A percentile compares a stretch with the other conserved stretches of the same genome.
These are phyloP conservation scores for Suillus weaverae DNA, from an alignment of 768 basidiomycete species.

Conservation along the genomic window DNA sequence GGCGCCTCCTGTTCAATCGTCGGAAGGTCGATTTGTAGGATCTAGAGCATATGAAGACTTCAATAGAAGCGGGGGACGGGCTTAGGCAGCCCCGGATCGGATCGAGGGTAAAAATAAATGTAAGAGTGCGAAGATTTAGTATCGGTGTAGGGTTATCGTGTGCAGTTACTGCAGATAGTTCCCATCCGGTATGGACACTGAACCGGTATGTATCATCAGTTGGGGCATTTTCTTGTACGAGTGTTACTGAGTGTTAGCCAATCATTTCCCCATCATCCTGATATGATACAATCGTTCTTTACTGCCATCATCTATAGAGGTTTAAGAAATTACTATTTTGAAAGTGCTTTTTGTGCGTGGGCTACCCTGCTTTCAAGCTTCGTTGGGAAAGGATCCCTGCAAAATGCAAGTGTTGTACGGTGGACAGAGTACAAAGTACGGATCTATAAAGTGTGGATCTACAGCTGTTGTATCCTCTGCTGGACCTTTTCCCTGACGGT, in stretches of 20 bases:
- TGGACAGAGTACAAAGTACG: conserved; percentile 18
- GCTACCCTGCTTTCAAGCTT: neutral
- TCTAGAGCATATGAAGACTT: neutral
- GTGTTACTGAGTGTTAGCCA: neutral
- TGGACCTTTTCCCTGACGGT: conserved; percentile 85
- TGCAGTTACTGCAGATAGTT: neutral
- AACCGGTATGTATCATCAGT: neutral
- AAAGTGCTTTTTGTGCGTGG: neutral
- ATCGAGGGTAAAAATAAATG: neutral
- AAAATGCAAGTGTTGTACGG: neutral
- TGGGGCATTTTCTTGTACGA: neutral
- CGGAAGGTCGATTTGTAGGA: neutral
- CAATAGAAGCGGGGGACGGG: neutral
- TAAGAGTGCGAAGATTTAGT: neutral
- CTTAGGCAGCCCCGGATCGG: neutral
- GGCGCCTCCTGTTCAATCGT: neutral
- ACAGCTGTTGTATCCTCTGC: conserved; percentile 78
- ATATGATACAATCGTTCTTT: neutral
- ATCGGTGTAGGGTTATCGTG: neutral
- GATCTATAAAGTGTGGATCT: conserved; percentile 18
- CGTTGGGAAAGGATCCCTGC: neutral
- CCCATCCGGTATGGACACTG: neutral
- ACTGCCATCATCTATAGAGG: neutral
- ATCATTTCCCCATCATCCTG: neutral
- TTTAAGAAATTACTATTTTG: neutral